phyloP scores from a whole-genome alignment of 2,329 filamentous ascomycete species.

The Trematosphaeria pertusa region DNA sequence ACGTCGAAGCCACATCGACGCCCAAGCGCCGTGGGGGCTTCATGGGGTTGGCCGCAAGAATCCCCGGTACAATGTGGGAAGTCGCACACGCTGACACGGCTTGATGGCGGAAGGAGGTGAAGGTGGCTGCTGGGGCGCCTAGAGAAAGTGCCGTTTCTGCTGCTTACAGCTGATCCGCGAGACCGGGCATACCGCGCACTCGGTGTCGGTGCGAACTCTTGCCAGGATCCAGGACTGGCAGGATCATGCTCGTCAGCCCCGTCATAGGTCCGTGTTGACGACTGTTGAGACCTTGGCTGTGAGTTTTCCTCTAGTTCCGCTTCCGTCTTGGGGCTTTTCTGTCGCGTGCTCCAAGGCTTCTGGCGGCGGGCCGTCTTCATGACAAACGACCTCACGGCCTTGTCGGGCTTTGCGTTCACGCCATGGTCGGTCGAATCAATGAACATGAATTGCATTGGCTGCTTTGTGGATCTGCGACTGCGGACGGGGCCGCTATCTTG shows the following conservation, averaged over 20 bases:
- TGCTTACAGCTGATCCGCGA: constrained; percentile 24
- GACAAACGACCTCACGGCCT: constrained; percentile 43
- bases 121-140: constrained; percentile 17
- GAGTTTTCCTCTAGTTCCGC: constrained; percentile 1
- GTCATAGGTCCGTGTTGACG: no score
- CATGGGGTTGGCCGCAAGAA: constrained; percentile 16
- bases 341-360: constrained; percentile 42
- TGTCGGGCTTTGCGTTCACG: constrained; percentile 39
- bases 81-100: constrained; percentile 22
- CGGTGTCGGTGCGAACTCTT: constrained; percentile 8
- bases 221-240: constrained; percentile 5
- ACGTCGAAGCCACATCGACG: constrained; percentile 19
- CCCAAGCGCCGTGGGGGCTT: constrained; percentile 8
- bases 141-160: constrained; percentile 21
- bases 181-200: constrained; percentile 15
- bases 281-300: neutral
- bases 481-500: constrained; percentile 7
- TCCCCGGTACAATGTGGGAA: constrained; percentile 19
- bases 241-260: constrained; percentile 9
- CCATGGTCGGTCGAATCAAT: constrained; percentile 41
- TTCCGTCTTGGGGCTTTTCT: constrained; percentile 27
- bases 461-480: constrained; percentile 17
- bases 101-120: constrained; percentile 21
- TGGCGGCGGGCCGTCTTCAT: constrained; percentile 43
- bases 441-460: constrained; percentile 41